Percentiles rank a stretch among this genome's conserved stretches.
Evolutionary conservation across 192 early-diverging fungal species (phyloP).

Genomic region (Backusella sp.): DNA sequence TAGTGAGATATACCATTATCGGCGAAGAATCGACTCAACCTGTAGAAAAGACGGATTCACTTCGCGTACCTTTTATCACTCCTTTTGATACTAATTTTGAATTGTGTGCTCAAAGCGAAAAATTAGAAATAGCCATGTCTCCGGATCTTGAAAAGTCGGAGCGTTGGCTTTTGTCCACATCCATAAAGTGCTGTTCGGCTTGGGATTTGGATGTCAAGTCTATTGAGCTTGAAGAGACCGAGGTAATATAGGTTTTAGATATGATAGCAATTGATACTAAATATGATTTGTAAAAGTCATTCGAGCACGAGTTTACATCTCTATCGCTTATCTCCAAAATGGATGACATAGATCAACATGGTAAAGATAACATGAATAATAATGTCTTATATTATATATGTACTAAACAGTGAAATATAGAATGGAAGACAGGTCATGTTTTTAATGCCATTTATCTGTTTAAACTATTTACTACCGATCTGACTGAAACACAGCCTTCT

Average conservation of each 20-base stretch:
- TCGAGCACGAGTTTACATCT: not conserved
- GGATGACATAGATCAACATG: conserved; percentile 6
- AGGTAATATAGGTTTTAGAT: not conserved
- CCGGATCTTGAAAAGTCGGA: conserved; percentile 32
- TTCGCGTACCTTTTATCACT: conserved; percentile 51
- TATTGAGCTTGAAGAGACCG: conserved; percentile 38
- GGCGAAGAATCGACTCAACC: conserved; percentile 33
- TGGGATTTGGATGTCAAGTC: conserved; percentile 52
- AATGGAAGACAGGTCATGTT: conserved; percentile 51
- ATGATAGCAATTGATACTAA: not conserved
- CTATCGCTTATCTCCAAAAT: conserved; percentile 9
- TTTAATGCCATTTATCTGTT: conserved; percentile 43
- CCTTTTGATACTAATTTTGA: conserved; percentile 56
- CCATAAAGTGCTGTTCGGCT: conserved; percentile 37
- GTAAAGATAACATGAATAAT: not conserved
- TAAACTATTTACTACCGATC: conserved; percentile 26
- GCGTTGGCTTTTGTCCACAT: conserved; percentile 33
- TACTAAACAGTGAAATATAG: conserved; percentile 20
- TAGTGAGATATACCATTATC: conserved; percentile 41
- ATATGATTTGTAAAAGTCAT: not conserved
- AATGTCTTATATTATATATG: not conserved
- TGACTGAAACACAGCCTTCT: conserved; percentile 16
- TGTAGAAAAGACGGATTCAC: conserved; percentile 56
- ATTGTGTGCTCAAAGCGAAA: conserved; percentile 31
- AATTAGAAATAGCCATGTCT: conserved; percentile 20